Base-by-base conservation (phyloP, 495 filamentous ascomycete species). In the Umbilicaria muhlenbergii region DNA sequence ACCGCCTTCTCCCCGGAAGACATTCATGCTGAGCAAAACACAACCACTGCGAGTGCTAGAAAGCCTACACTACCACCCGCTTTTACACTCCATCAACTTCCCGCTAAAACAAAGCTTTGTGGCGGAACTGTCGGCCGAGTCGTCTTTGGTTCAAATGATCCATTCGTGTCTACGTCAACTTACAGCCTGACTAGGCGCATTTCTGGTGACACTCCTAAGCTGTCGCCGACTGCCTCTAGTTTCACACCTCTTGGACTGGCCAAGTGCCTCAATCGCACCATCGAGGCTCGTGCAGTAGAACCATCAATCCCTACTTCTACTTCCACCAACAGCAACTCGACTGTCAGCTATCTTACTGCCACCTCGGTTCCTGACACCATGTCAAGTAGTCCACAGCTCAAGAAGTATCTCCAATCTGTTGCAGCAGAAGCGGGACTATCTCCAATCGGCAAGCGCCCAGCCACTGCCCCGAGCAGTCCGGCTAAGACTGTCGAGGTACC, bases 1-100 rank as follows among this genome's bases (percentile, higher is more conserved):
- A 80, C 75, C 11, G 59, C 66, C 33, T 80, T 80, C 55, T 79
- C 76, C n/a, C 75, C 77, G 0, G 74, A 77, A 13, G 74, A 78
- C 36, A 54, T 47, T 16, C 41, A 24, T 5, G 28, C 39, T 19
- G 31, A 42, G 16, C 32, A 28, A 14, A 49, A 45, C 19, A 15
- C 28, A 11, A 36, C 28, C 16, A 37, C 16, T 11, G 42, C 43
- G 16, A 47, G 41, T 12, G 38, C 45, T 18, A 12, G 40, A 12
- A 48, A 45, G 35, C 12, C 48, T 3, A 53, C 47, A 16, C 36
- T 53, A 12, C 53, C 54, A 16, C 54, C 54, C 1, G 36, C 51
- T 8, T 57, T 57, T 34, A 35, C 42, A 31, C 54, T 57, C 24
- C 37, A 39, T 11, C 39, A 38, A 32, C 34, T 45, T 33, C 44